These are phyloP conservation scores for Leccinum broughii DNA, from an alignment of 768 basidiomycete genomes.

Conservation along the genomic window DNA sequence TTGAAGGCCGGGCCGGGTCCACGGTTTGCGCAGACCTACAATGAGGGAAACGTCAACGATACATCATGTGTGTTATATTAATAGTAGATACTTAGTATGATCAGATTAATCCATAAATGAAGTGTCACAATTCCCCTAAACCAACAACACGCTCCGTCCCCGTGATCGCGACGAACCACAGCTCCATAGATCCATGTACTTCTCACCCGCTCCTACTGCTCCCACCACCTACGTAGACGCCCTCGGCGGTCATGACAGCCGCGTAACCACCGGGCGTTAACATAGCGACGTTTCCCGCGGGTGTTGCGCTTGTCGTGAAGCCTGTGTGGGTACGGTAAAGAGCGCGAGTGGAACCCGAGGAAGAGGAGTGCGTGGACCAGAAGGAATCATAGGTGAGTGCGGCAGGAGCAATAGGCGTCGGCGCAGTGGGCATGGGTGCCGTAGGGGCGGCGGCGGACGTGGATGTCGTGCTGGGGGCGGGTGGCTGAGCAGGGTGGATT, in stretches of 20 bases:
- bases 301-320: slow-evolving; percentile 26
- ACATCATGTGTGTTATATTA: slow-evolving; percentile 17
- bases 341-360: slow-evolving; percentile 26
- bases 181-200: neutral
- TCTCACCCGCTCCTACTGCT: slow-evolving; percentile 4
- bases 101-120: slow-evolving; percentile 29
- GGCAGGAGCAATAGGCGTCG: slow-evolving; percentile 18
- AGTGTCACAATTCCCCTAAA: neutral
- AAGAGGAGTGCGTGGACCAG: slow-evolving; percentile 54
- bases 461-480: neutral
- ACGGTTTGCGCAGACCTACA: neutral
- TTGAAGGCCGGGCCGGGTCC: neutral
- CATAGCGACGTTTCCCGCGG: slow-evolving; percentile 33
- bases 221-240: slow-evolving; percentile 33
- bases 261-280: slow-evolving; percentile 33
- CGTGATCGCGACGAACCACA: neutral
- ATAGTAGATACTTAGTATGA: slow-evolving; percentile 14
- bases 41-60: neutral
- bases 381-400: slow-evolving; percentile 61
- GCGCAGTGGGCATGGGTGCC: slow-evolving; percentile 4
- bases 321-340: slow-evolving; percentile 33
- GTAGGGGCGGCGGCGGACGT: neutral
- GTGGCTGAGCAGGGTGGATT: neutral
- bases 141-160: neutral
- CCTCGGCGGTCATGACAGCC: slow-evolving; percentile 34